These are phyloP conservation scores for Aphanomyces cochlioides DNA, from an alignment of 352 stramenopile species.

Conservation along the genomic window DNA sequence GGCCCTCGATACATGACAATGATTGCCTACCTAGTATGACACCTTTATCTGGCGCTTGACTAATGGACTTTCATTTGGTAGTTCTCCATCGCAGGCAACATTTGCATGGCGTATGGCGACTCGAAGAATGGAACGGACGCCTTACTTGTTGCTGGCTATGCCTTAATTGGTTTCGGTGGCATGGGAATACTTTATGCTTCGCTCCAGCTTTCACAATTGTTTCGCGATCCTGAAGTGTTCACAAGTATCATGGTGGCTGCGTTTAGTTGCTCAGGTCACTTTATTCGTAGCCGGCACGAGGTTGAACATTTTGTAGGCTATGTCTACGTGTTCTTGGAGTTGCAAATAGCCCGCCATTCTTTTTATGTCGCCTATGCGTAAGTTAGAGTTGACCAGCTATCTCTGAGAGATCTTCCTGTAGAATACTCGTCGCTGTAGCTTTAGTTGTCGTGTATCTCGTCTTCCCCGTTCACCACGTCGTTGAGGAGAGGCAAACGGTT, in stretches of 20 bases:
- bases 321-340: constrained; percentile 15
- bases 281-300: background rate
- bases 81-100: constrained; percentile 22
- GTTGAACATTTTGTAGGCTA: constrained; percentile 9
- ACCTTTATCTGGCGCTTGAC: background rate
- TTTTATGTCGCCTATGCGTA: constrained; percentile 19
- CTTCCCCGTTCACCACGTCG: constrained; percentile 19
- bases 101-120: constrained; percentile 20
- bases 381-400: background rate
- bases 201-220: constrained; percentile 16
- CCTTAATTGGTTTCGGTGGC: constrained; percentile 20
- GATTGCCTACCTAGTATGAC: constrained; percentile 1
- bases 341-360: background rate
- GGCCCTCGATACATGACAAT: constrained; percentile 26
- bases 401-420: background rate
- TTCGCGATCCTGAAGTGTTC: constrained; percentile 3
- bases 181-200: constrained; percentile 22
- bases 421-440: background rate
- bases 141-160: constrained; percentile 7
- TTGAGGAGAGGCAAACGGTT: background rate
- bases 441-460: background rate
- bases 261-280: constrained; percentile 37
- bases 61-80: constrained; percentile 7
- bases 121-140: constrained; percentile 21
- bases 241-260: constrained; percentile 14